Base-by-base conservation (phyloP, 176 grass and related monocot genomes). In the Rhynchospora pubera region DNA sequence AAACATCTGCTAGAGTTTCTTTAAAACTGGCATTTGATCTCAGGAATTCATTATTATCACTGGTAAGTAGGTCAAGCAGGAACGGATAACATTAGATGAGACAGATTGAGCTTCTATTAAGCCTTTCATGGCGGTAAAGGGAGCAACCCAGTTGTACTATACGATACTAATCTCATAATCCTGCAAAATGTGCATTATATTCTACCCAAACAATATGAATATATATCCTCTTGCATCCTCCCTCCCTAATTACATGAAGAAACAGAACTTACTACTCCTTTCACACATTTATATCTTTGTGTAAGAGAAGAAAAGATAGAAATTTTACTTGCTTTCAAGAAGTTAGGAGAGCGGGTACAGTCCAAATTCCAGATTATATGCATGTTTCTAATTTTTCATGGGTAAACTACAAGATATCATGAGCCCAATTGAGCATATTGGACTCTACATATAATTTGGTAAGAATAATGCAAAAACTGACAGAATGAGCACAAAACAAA, bases 401-500 rank as follows among this genome's bases (percentile, higher is more conserved):
- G 2, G 13, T 19, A 53, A 23, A 76, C 48, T 76, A 52, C 1
- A 76, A 10, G 14, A 30, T 21, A 55, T 55, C 51, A 76, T 22
- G 8, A 76, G 22, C 23, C 23, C 50, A 53, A 32, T 4, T 30
- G 23, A 30, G 28, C 72, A 53, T 6, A 74, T 9, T 52, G 69
- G 1, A 30, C 14, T 75, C 67, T 71, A 71, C 7, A 47, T 72
- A 48, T 48, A 72, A 47, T 72, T 72, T 45, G 42, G 42, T 47
- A 71, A 19, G 15, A 18, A 2, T 9, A 28, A 30, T 11, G 9
- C 61, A 65, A 39, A 34, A 65, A 4, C 2, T 4, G 3, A 10
- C 26, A 65, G 14, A 65, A 11, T 0, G 18, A n/a, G 48, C 6
- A 58, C 56, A 87, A 81, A 78, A 59, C 48, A 43, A 88, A 72